These are phyloP conservation scores for Aureobasidium mangrovei DNA, from an alignment of 2,329 filamentous ascomycete species.

Conservation along the genomic window DNA sequence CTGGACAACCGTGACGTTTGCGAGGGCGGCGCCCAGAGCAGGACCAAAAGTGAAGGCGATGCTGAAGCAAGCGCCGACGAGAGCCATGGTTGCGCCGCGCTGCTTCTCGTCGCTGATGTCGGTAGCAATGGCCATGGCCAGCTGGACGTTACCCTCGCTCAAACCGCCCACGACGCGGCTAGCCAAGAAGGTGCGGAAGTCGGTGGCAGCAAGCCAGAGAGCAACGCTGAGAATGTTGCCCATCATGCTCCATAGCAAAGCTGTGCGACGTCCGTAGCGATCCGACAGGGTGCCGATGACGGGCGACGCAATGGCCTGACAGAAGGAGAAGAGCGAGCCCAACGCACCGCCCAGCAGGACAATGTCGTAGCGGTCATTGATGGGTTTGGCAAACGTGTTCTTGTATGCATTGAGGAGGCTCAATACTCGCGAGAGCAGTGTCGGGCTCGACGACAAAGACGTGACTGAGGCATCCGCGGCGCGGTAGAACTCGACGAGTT, in stretches of 20 bases:
- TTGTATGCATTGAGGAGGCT: constrained; percentile 89
- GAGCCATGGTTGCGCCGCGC: constrained; percentile 85
- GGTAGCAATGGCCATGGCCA: constrained; percentile 91
- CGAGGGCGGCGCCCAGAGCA: constrained; percentile 78
- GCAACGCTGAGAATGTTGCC: constrained; percentile 91
- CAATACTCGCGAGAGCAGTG: constrained; percentile 70
- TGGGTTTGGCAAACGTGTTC: constrained; percentile 79
- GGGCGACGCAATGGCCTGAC: constrained; percentile 87
- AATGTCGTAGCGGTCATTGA: constrained; percentile 94
- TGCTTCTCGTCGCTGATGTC: constrained; percentile 84
- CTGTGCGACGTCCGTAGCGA: constrained; percentile 74
- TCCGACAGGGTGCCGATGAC: constrained; percentile 86
- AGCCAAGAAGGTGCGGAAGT: constrained; percentile 94
- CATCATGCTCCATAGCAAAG: constrained; percentile 81
- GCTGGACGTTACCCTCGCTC: constrained; percentile 93
- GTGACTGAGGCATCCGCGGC: constrained; percentile 58
- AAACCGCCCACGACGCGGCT: constrained; percentile 85
- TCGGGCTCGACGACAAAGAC: constrained; percentile 37
- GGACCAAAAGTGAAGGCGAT: constrained; percentile 96
- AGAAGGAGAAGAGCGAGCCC: constrained; percentile 84
- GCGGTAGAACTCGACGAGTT: constrained; percentile 92
- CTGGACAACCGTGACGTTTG: constrained; percentile 65
- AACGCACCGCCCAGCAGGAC: constrained; percentile 88
- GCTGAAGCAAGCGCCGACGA: constrained; percentile 93
- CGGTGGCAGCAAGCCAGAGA: constrained; percentile 85